Evolutionary conservation across 2,329 filamentous ascomycete genomes (phyloP), one percentile per base, ranked within the genome.

Genomic region (Sporothrix dimorphospora): DNA sequence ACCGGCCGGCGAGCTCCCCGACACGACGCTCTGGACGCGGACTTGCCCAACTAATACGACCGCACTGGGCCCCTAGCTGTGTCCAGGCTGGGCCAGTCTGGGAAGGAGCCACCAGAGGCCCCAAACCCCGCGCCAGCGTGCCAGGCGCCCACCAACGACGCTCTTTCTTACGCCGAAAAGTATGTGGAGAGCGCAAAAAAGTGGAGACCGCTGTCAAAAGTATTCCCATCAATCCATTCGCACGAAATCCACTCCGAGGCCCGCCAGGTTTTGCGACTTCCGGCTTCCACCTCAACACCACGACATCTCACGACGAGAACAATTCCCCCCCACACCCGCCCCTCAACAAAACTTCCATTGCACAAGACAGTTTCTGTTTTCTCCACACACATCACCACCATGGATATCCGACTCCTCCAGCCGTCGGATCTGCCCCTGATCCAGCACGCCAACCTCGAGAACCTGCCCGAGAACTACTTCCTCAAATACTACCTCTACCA

Each of bases 401-500:
- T 97, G 93, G 93, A 97, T 84, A 97, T 99, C 83, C 92, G 95
- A 76, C 86, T 96, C 75, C 90, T 99, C 77, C 91, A 89, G 76
- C 86, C 93, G 75, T 92, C 90, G 75, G 93, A 97, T 83, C 92
- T 97, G 76, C 93, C 93, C 76, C 91, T 96, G 80, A 94, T 99
- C 80, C 96, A 99, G 85, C 94, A 97, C 82, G 95, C 95, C 80
- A 98, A 99, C 86, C 94, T 99, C 81, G 97, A 97, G 81, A 99
- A 99, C 85, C 88, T 99, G 70, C 96, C 96, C 76, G 96, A 99
- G 83, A 99, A 99, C 87, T 99, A 99, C 89, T 98, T 98, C 82
- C 93, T 97, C 84, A 99, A 99, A 88, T 99, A 99, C 88, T 99
- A 99, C 86, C 90, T 99, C 79, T 99, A 99, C 88, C 96, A 99